Base-by-base conservation (phyloP, 495 filamentous ascomycete species). In the Hapsidospora chrysogenum region DNA sequence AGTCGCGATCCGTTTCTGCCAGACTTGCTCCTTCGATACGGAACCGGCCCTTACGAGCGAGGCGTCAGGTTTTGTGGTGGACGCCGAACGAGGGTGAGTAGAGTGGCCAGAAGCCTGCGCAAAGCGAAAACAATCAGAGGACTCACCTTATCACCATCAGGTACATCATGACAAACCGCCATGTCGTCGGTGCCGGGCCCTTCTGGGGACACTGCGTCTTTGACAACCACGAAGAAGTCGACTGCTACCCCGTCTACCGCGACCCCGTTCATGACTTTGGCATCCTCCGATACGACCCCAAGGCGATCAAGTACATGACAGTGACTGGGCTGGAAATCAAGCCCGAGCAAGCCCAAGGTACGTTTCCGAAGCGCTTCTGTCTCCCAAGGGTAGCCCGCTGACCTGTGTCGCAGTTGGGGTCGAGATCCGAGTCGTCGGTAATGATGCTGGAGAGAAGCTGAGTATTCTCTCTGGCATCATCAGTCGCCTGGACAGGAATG, bases 221-320 rank as follows among this genome's bases (percentile, higher is more conserved):
- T 51, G 89, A 99, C 50, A 96, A 99, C 47, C 89, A 99, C 54
- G 89, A 97, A 41, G 61, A 95, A 70, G 92, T 85, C 37, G 89
- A 96, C 51, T 87, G 92, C 39, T 80, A 81, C 52, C 89, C 89
- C n/a, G 83, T 99, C 26, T 99, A 99, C 54, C 81, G 89, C 47
- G 89, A 99, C 49, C 89, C 89, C 31, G 85, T 99, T 22, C 89
- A 99, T 59, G 89, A 99, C 57, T 99, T 99, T 45, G 89, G 89
- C 35, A 83, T 99, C 44, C 73, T 99, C 25, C 74, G 89, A 38
- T 99, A 96, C 60, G 79, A 96, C 46, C 89, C 92, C 21, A 81
- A 82, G 49, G 76, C 78, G 3, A 93, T 99, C 53, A 92, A 92
- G 49, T 95, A 96, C 52, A 92, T 96, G 84, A 76, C 77, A 6